Conservation (phyloP, 163 green algal genomes). For the Scenedesmus sp. region DNA sequence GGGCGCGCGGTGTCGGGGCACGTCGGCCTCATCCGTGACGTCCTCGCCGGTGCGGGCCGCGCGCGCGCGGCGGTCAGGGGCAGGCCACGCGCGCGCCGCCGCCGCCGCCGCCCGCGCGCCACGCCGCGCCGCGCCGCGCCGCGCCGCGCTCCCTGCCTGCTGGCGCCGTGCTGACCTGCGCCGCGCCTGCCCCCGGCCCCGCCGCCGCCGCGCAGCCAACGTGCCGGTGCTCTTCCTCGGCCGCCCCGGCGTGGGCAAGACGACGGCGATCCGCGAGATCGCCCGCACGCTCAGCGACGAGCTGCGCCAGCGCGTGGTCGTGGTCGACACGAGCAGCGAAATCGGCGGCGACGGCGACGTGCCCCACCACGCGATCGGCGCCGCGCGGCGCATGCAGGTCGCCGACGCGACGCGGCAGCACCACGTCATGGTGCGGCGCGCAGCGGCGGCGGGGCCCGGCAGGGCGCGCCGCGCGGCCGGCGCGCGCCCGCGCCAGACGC, state of each 20-base stretch:
- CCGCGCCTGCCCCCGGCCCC: not conserved
- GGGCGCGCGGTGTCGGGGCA: conserved; percentile 85
- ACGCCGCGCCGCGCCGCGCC: no score
- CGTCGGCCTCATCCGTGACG: conserved; percentile 57
- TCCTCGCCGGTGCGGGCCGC: conserved; percentile 26
- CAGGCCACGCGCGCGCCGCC: not conserved
- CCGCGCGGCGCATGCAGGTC: conserved; percentile 93
- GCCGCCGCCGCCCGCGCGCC: not conserved
- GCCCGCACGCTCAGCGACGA: conserved; percentile 66
- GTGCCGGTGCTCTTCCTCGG: conserved; percentile 80
- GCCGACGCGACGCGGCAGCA: conserved; percentile 55
- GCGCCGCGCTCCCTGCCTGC: no score
- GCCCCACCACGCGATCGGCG: conserved; percentile 77
- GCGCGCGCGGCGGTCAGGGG: no score
- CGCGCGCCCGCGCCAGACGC: no score
- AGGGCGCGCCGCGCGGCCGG: no score
- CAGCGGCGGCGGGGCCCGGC: no score
- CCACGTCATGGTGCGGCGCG: conserved; percentile 61
- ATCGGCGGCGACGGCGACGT: conserved; percentile 83
- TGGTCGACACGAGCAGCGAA: conserved; percentile 97
- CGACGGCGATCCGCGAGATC: conserved; percentile 86
- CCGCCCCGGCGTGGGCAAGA: conserved; percentile 93
- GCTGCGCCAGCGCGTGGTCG: conserved; percentile 75
- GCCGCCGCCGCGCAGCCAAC: conserved; percentile 16
- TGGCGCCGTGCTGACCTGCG: no score